Percentiles rank a stretch among this genome's conserved stretches.
phyloP scores from a whole-genome alignment of 1,284 basidiomycete genomes.

The Apiotrichum gracile region DNA sequence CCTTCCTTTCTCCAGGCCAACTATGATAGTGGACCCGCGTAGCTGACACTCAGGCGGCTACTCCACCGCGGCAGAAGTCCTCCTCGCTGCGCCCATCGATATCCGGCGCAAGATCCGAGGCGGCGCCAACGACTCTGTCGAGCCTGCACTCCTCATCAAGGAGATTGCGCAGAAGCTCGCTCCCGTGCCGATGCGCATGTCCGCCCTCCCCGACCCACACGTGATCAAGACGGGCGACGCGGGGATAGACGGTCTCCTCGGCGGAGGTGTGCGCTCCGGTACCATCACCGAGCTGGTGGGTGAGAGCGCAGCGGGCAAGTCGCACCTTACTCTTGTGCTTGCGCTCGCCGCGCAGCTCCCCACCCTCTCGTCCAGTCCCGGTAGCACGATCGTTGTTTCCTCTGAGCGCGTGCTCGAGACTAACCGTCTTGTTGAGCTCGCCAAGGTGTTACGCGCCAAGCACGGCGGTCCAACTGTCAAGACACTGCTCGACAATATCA shows the following conservation, averaged over 20 bases:
- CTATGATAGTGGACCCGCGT: too few relatives aligned
- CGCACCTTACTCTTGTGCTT: constrained; percentile 72
- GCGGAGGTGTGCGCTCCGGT: constrained; percentile 67
- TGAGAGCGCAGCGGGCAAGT: constrained; percentile 87
- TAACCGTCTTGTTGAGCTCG: constrained; percentile 51
- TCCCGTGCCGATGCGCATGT: constrained; percentile 6
- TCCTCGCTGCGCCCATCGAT: constrained; percentile 33
- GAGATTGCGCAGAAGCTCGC: constrained; percentile 24
- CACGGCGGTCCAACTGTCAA: not conserved
- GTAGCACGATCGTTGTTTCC: constrained; percentile 63
- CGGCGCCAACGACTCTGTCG: constrained; percentile 3
- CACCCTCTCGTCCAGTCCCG: constrained; percentile 50
- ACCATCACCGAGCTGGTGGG: constrained; percentile 78
- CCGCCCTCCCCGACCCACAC: not conserved
- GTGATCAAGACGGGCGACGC: constrained; percentile 57
- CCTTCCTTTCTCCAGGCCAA: not conserved
- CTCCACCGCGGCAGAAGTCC: constrained; percentile 36
- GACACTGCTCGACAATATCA: constrained; percentile 58
- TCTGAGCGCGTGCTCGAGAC: constrained; percentile 69
- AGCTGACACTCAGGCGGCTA: constrained; percentile 26
- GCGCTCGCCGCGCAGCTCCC: constrained; percentile 69
- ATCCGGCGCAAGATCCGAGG: constrained; percentile 32
- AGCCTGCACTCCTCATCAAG: constrained; percentile 19
- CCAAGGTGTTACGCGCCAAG: constrained; percentile 24
- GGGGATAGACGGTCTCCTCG: constrained; percentile 59